phyloP scores from a whole-genome alignment of 495 filamentous ascomycete species.

The Trichocladium uniseriatum region DNA sequence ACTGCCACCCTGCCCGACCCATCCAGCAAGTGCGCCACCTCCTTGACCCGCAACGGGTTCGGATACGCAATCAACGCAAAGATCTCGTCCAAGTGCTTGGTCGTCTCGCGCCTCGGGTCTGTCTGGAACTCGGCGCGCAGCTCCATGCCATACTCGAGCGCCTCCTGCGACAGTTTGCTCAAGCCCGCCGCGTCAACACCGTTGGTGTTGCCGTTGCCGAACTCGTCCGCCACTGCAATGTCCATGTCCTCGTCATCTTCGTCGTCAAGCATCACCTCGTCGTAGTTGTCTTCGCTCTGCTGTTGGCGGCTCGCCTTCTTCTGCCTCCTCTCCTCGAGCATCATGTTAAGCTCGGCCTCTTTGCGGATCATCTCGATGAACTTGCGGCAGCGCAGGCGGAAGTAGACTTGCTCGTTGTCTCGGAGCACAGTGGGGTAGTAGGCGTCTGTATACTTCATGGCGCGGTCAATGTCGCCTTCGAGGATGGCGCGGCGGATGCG shows the following conservation, averaged over 20 bases:
- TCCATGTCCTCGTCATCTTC: slow-evolving; percentile 42
- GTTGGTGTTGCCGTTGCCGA: slow-evolving; percentile 36
- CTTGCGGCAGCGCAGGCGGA: slow-evolving; percentile 80
- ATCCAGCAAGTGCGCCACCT: slow-evolving; percentile 73
- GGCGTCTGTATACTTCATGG: slow-evolving; percentile 66
- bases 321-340: slow-evolving; percentile 28
- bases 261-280: slow-evolving; percentile 65
- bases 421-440: slow-evolving; percentile 76
- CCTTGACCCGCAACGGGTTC: slow-evolving; percentile 65
- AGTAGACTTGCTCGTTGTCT: slow-evolving; percentile 82
- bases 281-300: slow-evolving; percentile 50
- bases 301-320: slow-evolving; percentile 11
- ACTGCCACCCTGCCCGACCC: slow-evolving; percentile 64
- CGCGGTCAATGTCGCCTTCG: slow-evolving; percentile 87
- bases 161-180: slow-evolving; percentile 49
- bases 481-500: slow-evolving; percentile 84
- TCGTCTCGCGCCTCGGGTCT: slow-evolving; percentile 57
- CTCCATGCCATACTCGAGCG: slow-evolving; percentile 71
- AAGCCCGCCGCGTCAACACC: slow-evolving; percentile 45
- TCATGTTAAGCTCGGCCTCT: slow-evolving; percentile 55
- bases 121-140: slow-evolving; percentile 65
- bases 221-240: slow-evolving; percentile 24
- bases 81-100: slow-evolving; percentile 70
- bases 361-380: slow-evolving; percentile 94
- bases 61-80: slow-evolving; percentile 83